phyloP scores from a whole-genome alignment of 2,329 filamentous ascomycete species.

The Diaporthe ilicicola region DNA sequence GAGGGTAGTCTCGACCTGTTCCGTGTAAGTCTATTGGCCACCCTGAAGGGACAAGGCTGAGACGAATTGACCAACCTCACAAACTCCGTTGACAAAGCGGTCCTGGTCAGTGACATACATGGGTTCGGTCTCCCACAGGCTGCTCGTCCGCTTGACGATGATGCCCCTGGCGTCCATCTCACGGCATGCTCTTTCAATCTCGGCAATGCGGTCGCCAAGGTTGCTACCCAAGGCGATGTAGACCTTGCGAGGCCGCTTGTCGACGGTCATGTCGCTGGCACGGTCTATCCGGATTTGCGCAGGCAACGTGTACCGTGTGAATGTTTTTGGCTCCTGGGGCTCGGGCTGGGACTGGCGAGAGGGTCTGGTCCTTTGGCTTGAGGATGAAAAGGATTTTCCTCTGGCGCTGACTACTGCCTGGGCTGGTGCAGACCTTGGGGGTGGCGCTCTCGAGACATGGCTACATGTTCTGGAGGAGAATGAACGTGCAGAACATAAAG shows the following conservation, averaged over 20 bases:
- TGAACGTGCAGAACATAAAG: neutral
- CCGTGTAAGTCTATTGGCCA: slow-evolving; percentile 21
- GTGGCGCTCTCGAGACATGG: slow-evolving; percentile 22
- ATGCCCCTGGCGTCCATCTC: slow-evolving; percentile 80
- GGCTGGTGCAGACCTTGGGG: slow-evolving; percentile 21
- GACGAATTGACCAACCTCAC: slow-evolving; percentile 71
- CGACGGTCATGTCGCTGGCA: slow-evolving; percentile 37
- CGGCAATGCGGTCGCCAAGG: slow-evolving; percentile 81
- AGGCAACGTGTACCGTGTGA: slow-evolving; percentile 34
- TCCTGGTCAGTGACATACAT: slow-evolving; percentile 96
- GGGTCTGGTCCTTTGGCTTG: slow-evolving; percentile 6
- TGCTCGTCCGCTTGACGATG: slow-evolving; percentile 80
- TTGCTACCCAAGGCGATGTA: slow-evolving; percentile 95
- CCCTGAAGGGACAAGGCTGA: slow-evolving; percentile 25
- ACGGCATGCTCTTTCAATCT: slow-evolving; percentile 85
- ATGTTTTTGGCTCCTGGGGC: slow-evolving; percentile 15
- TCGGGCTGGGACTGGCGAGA: slow-evolving; percentile 15
- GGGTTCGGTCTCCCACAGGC: slow-evolving; percentile 91
- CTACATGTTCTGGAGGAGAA: slow-evolving; percentile 1
- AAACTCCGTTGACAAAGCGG: slow-evolving; percentile 90
- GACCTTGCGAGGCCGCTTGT: slow-evolving; percentile 56
- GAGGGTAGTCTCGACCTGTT: slow-evolving; percentile 81
- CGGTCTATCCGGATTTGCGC: slow-evolving; percentile 35
- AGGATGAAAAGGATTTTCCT: slow-evolving; percentile 31
- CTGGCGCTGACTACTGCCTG: slow-evolving; percentile 3